Evolutionary conservation across 2,329 filamentous ascomycete species (phyloP), one percentile per base, ranked within the genome.

Genomic region (Epichloe hybrida): DNA sequence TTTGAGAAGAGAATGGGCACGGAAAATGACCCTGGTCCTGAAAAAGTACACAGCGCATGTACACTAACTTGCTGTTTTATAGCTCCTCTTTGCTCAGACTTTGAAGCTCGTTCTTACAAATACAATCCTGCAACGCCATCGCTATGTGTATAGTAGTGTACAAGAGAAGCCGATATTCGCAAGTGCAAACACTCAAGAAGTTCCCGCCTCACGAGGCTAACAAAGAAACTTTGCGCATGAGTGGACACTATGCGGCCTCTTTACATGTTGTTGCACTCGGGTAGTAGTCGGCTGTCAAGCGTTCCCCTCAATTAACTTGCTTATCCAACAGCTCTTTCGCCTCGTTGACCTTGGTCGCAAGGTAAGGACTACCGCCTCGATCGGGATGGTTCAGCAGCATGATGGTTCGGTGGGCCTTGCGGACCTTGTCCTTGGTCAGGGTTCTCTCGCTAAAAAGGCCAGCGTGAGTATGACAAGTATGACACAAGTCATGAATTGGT

Each of bases 301-400:
- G 7, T 27, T 27, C 9, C 4, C 23, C 51, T 65, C 54, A 65
- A 23, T 54, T 47, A 20, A 58, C 59, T 49, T 50, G 52, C 51
- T 95, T 96, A 66, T 98, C 93, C 58, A 98, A 66, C 56, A 97
- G 80, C 66, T 97, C 91, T 70, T 98, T 98, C 39, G 93, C 93
- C 69, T 98, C 93, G 71, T 98, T 98, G 65, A 98, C 86, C 70
- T 98, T 98, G 50, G 90, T 96, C 13, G 93, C 93, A 43, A 98
- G 73, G 66, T 97, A 98, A 7, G 93, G 93, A 64, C 89, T 96
- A 39, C 93, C 93, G 57, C 93, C 93, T 64, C 93, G 86, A 75
- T 98, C 93, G 56, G 93, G 93, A 69, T 98, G 93, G 75, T 98
- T 98, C 57, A 95, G 76, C 51, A 98, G 81, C 91, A 98, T 98